Percentiles rank a stretch among this genome's conserved stretches.
phyloP scores from a whole-genome alignment of 768 basidiomycete genomes.

The Kwoniella botswanensis region DNA sequence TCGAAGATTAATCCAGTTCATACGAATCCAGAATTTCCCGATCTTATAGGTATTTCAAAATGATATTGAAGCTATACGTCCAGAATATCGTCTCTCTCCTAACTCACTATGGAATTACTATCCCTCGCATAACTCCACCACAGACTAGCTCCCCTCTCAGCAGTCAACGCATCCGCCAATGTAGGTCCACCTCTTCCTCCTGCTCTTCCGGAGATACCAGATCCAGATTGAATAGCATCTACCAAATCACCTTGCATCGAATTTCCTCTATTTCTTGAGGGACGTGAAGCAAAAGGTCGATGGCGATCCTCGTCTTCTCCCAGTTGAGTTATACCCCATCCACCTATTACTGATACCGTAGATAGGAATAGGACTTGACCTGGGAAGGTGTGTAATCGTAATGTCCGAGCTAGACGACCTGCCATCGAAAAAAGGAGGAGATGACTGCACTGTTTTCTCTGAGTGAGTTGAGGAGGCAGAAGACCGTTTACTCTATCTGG shows the following conservation, averaged over 20 bases:
- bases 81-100: not conserved
- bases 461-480: no score
- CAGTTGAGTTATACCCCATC: conserved; percentile 17
- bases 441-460: no score
- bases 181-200: conserved; percentile 1
- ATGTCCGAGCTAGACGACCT: conserved; percentile 4
- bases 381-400: conserved; percentile 18
- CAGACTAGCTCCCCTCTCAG: conserved; percentile 24
- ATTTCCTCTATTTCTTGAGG: not conserved
- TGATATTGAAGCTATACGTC: no score
- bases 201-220: not conserved
- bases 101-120: conserved; percentile 18
- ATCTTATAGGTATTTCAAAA: not conserved
- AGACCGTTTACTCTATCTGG: no score
- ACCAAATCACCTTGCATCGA: conserved; percentile 16
- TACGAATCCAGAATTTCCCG: no score
- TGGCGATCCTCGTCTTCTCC: conserved; percentile 4
- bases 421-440: not conserved
- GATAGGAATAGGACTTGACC: conserved; percentile 22
- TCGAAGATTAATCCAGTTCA: not conserved
- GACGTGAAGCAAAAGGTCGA: no score
- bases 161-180: conserved; percentile 25
- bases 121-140: conserved; percentile 31
- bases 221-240: conserved; percentile 12
- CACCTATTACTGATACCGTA: conserved; percentile 12